Percentiles rank a stretch among this genome's conserved stretches.
Evolutionary conservation across 2,329 filamentous ascomycete species (phyloP).

Genomic region (Cladosporium sp.): DNA sequence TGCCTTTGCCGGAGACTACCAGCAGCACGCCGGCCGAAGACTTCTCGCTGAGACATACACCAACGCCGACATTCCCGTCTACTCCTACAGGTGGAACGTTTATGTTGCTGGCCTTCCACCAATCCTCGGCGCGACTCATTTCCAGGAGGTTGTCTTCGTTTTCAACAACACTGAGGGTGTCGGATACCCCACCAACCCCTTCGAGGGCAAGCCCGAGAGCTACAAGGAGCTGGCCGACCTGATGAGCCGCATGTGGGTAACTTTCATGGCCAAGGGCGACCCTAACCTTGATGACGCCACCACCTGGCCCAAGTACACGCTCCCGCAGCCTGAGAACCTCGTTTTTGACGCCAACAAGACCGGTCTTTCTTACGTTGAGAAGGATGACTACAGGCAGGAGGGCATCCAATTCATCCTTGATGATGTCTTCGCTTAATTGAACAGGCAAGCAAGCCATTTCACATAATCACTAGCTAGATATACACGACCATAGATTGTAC

Average conservation of each 20-base stretch:
- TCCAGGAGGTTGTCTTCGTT: conserved; percentile 52
- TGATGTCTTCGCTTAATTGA: conserved; percentile 2
- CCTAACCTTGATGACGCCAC: neutral
- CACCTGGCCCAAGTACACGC: conserved; percentile 3
- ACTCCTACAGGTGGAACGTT: conserved; percentile 11
- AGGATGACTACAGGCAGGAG: conserved; percentile 7
- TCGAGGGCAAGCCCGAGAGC: conserved; percentile 7
- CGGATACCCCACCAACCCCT: neutral
- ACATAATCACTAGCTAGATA: too few species aligned
- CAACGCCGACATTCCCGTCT: neutral
- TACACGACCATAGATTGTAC: too few species aligned
- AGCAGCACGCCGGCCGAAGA: conserved; percentile 8
- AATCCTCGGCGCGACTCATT: conserved; percentile 30
- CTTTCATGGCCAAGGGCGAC: conserved; percentile 6
- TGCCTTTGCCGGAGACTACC: conserved; percentile 10
- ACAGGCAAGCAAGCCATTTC: neutral
- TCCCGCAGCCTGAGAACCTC: conserved; percentile 1
- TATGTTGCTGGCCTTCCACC: conserved; percentile 5
- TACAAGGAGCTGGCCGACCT: conserved; percentile 3
- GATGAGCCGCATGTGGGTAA: conserved; percentile 11
- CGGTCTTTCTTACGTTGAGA: conserved; percentile 1
- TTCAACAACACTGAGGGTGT: conserved; percentile 30
- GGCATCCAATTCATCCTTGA: neutral
- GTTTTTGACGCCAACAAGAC: conserved; percentile 10
- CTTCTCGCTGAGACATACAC: conserved; percentile 7